A percentile compares a stretch with the other conserved stretches of the same genome.
phyloP scores from a whole-genome alignment of 83 land plant species.

The Picea mariana region DNA sequence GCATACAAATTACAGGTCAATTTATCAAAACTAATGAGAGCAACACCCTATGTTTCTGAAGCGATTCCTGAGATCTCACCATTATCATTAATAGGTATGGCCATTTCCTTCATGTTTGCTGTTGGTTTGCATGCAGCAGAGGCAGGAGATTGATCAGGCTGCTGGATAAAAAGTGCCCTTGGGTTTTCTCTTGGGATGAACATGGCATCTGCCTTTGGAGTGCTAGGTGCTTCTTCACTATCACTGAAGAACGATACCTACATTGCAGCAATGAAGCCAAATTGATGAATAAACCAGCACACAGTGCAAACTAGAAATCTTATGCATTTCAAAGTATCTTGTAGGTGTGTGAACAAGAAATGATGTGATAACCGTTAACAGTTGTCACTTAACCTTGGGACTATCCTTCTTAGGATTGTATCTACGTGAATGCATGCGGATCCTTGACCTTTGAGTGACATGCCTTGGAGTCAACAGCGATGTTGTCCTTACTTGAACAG shows the following conservation, averaged over 20 bases:
- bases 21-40: neutral
- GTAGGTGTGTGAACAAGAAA: neutral
- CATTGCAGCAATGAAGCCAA: conserved; percentile 2
- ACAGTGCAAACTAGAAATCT: conserved; percentile 33
- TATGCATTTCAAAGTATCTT: conserved; percentile 26
- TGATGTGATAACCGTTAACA: neutral
- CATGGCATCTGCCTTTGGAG: conserved; percentile 83
- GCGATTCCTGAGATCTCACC: conserved; percentile 16
- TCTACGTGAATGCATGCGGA: conserved; percentile 79
- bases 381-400: conserved; percentile 49
- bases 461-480: conserved; percentile 80
- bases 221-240: conserved; percentile 60
- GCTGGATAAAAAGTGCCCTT: conserved; percentile 61
- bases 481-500: conserved; percentile 68
- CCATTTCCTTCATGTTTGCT: conserved; percentile 26
- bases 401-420: conserved; percentile 80
- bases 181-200: conserved; percentile 82
- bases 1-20: neutral
- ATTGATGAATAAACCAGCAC: conserved; percentile 17
- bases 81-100: conserved; percentile 33
- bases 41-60: neutral
- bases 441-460: conserved; percentile 73
- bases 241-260: conserved; percentile 75
- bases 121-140: conserved; percentile 23
- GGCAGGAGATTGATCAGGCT: conserved; percentile 43